phyloP scores from a whole-genome alignment of 345 rosid species.

The Linum usitatissimum region DNA sequence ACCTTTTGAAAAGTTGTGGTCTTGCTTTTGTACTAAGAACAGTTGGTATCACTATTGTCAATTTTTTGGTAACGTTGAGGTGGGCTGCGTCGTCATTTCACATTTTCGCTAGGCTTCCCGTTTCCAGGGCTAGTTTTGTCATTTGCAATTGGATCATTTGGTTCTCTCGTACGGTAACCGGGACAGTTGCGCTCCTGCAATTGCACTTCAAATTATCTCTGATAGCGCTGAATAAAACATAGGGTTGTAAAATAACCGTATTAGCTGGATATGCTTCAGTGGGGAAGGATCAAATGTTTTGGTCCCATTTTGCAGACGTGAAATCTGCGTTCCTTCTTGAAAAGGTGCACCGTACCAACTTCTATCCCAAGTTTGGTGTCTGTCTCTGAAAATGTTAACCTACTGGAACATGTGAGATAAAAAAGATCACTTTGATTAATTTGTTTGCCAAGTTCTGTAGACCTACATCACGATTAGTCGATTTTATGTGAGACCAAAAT shows the following conservation, averaged over 20 bases:
- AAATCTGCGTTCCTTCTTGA: constrained; percentile 9
- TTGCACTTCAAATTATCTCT: neutral
- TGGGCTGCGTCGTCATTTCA: constrained; percentile 18
- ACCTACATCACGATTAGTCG: constrained; percentile 22
- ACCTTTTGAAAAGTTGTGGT: constrained; percentile 31
- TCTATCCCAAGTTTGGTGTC: constrained; percentile 40
- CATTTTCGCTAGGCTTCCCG: constrained; percentile 13
- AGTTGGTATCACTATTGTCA: constrained; percentile 4
- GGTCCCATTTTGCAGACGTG: constrained; percentile 32
- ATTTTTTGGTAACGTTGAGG: neutral
- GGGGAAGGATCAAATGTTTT: constrained; percentile 26
- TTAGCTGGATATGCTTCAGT: constrained; percentile 39
- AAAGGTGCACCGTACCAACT: constrained; percentile 24
- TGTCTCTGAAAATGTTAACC: constrained; percentile 5
- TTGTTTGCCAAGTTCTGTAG: constrained; percentile 30
- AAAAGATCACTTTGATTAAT: constrained; percentile 20
- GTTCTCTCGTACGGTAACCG: neutral
- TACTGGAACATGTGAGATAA: constrained; percentile 15
- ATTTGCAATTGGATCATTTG: neutral
- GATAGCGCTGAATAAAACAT: neutral
- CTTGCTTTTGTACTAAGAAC: constrained; percentile 29
- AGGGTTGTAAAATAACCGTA: constrained; percentile 1
- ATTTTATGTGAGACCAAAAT: constrained; percentile 26
- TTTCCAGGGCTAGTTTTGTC: constrained; percentile 35
- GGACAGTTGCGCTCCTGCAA: neutral